Percentiles rank a stretch among this genome's conserved stretches.
Evolutionary conservation across 2,329 filamentous ascomycete genomes (phyloP).

Genomic region (Stemphylium lycopersici): DNA sequence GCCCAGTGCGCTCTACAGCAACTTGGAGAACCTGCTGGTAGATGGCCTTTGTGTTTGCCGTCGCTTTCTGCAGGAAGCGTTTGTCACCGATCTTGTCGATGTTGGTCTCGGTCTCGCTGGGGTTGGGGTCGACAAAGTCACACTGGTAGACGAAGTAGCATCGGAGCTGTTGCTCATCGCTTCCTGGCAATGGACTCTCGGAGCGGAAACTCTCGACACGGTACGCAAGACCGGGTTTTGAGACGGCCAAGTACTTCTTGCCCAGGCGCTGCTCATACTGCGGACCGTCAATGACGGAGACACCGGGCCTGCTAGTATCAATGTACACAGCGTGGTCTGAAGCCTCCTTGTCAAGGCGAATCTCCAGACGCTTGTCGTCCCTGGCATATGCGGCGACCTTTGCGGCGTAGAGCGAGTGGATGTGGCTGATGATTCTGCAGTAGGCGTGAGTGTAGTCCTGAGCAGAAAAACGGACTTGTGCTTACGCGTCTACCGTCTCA

Average conservation of each 20-base stretch:
- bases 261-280: constrained; percentile 93
- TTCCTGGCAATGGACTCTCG: constrained; percentile 75
- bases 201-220: constrained; percentile 98
- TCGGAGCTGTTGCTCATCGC: constrained; percentile 80
- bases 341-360: constrained; percentile 93
- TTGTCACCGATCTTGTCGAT: constrained; percentile 91
- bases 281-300: constrained; percentile 77
- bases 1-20: constrained; percentile 83
- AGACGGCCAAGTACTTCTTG: constrained; percentile 89
- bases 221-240: constrained; percentile 73
- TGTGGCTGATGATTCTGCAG: constrained; percentile 78
- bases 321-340: constrained; percentile 97
- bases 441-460: constrained; percentile 17
- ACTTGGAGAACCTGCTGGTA: constrained; percentile 93
- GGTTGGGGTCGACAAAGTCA: constrained; percentile 79
- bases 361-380: constrained; percentile 92
- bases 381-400: constrained; percentile 93
- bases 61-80: constrained; percentile 94
- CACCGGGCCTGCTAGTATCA: constrained; percentile 90
- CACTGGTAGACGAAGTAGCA: constrained; percentile 99
- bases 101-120: constrained; percentile 77
- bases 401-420: constrained; percentile 94
- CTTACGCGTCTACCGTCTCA: constrained; percentile 74
- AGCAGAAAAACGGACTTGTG: background rate
- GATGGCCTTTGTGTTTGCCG: constrained; percentile 91